Conservation (phyloP, 2,329 filamentous ascomycete species). For the Ceratocystis ficicola region DNA sequence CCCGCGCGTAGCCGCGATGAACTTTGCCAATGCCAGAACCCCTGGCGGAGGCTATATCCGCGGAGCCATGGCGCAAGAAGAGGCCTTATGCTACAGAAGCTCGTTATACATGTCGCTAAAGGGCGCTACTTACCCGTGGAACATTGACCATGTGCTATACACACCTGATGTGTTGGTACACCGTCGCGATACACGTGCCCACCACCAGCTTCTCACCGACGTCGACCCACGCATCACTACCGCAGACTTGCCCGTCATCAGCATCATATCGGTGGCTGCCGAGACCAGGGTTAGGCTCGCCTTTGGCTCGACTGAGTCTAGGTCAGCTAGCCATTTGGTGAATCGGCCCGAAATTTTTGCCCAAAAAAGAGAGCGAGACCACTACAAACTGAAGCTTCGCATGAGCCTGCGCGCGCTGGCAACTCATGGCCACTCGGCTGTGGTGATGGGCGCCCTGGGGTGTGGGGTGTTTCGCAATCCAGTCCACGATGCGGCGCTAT, state of each 20-base stretch:
- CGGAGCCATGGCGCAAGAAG: slow-evolving; percentile 55
- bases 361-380: slow-evolving; percentile 34
- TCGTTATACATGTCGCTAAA: slow-evolving; percentile 40
- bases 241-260: slow-evolving; percentile 38
- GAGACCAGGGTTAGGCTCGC: slow-evolving; percentile 27
- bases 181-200: slow-evolving; percentile 36
- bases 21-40: slow-evolving; percentile 16
- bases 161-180: slow-evolving; percentile 49
- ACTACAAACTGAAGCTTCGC: slow-evolving; percentile 53
- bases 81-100: slow-evolving; percentile 54
- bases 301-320: not conserved
- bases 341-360: slow-evolving; percentile 32
- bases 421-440: slow-evolving; percentile 40
- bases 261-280: slow-evolving; percentile 50
- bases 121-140: slow-evolving; percentile 41
- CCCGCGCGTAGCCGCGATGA: slow-evolving; percentile 9
- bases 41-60: slow-evolving; percentile 53
- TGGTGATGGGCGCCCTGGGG: slow-evolving; percentile 57
- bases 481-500: slow-evolving; percentile 45
- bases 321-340: slow-evolving; percentile 22
- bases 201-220: slow-evolving; percentile 36
- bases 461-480: slow-evolving; percentile 58
- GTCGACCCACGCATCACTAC: slow-evolving; percentile 24
- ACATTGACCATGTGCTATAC: slow-evolving; percentile 42
- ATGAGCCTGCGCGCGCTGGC: slow-evolving; percentile 48